Evolutionary conservation across 2,329 filamentous ascomycete genomes (phyloP).

Genomic region (Trichophyton schoenleinii): DNA sequence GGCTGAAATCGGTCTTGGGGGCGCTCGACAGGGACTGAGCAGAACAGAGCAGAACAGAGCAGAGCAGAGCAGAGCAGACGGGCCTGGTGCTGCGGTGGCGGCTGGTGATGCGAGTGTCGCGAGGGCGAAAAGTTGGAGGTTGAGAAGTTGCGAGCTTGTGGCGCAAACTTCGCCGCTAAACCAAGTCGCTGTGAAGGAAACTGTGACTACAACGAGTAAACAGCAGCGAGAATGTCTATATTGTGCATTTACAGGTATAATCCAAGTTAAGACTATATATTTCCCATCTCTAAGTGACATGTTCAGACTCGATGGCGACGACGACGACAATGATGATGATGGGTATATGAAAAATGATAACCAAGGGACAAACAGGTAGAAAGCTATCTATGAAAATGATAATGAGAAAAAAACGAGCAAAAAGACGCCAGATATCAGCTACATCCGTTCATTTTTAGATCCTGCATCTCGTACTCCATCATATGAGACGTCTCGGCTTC

Average conservation of each 20-base stretch:
- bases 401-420: no score
- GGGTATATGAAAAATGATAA: neutral
- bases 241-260: neutral
- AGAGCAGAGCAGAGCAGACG: no score
- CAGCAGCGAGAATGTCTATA: neutral
- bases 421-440: neutral
- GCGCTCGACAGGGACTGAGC: no score
- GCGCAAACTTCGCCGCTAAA: no score
- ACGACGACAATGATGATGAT: neutral
- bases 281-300: neutral
- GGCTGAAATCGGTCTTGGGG: no score
- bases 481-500: neutral
- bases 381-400: no score
- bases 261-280: neutral
- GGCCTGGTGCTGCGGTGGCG: no score
- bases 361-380: neutral
- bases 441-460: slow-evolving; percentile 9
- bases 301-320: neutral
- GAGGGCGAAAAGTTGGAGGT: no score
- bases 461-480: slow-evolving; percentile 8
- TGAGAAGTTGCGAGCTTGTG: no score
- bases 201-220: neutral
- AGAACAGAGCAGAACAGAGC: no score
- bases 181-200: no score
- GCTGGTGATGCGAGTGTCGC: no score